Percentiles rank a stretch among this genome's conserved stretches.
Evolutionary conservation across 352 stramenopile species (phyloP).

Genomic region (Globisporangium emineosum): DNA sequence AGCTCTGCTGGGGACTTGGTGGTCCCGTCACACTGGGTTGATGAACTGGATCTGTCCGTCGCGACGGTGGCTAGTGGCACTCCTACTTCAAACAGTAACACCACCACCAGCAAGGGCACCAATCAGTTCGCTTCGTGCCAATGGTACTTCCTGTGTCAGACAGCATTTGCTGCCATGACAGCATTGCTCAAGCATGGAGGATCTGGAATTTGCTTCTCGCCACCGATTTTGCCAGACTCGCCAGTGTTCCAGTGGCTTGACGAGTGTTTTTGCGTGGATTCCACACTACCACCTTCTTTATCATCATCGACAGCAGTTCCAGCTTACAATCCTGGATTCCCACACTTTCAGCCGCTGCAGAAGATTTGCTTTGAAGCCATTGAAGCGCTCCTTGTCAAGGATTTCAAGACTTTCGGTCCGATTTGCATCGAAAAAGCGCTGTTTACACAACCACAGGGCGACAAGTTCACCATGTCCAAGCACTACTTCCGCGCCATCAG

Average conservation of each 20-base stretch:
- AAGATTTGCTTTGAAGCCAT: constrained; percentile 32
- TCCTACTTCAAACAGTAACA: not conserved
- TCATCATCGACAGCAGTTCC: not conserved
- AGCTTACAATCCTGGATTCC: constrained; percentile 4
- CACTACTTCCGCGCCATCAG: constrained; percentile 34
- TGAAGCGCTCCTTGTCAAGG: constrained; percentile 28
- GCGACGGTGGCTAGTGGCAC: not conserved
- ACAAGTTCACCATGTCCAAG: constrained; percentile 35
- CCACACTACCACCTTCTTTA: not conserved
- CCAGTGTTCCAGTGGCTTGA: constrained; percentile 49
- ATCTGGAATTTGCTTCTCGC: constrained; percentile 14
- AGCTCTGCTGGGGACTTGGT: constrained; percentile 17
- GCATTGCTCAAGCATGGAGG: constrained; percentile 16
- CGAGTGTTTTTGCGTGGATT: constrained; percentile 50
- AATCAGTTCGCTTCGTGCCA: constrained; percentile 22
- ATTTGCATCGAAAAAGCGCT: constrained; percentile 42
- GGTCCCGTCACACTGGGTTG: constrained; percentile 50
- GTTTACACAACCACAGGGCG: constrained; percentile 26
- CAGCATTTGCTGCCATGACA: constrained; percentile 27
- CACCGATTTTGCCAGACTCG: constrained; percentile 17
- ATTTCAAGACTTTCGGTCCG: constrained; percentile 24
- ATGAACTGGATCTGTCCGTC: constrained; percentile 23
- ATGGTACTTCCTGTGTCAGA: constrained; percentile 28
- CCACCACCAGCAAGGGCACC: not conserved
- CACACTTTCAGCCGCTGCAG: constrained; percentile 48